Evolutionary conservation across 768 basidiomycete species (phyloP).

Genomic region (Trametes cingulata): DNA sequence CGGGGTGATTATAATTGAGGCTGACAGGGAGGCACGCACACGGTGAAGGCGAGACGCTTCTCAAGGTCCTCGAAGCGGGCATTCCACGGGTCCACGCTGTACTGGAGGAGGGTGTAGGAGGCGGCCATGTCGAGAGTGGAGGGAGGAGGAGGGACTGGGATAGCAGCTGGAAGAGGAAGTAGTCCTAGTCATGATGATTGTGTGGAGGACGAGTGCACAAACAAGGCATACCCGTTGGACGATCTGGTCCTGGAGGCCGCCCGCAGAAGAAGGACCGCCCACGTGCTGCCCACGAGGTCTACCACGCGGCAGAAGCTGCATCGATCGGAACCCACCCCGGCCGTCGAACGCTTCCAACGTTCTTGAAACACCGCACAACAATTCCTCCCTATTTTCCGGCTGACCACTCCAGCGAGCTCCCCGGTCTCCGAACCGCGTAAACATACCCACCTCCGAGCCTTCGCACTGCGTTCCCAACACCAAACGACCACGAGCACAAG

Average conservation of each 20-base stretch:
- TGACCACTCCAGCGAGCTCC: not conserved
- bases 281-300: constrained; percentile 28
- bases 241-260: constrained; percentile 2
- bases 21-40: constrained; percentile 46
- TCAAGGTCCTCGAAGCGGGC: constrained; percentile 65
- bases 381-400: constrained; percentile 5
- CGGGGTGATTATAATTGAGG: not conserved
- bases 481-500: not conserved
- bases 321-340: constrained; percentile 17
- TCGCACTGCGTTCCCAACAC: not conserved
- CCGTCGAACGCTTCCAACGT: not conserved
- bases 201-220: constrained; percentile 9
- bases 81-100: constrained; percentile 61
- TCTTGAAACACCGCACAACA: constrained; percentile 17
- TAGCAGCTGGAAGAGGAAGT: not conserved
- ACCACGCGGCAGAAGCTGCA: constrained; percentile 20
- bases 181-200: constrained; percentile 12
- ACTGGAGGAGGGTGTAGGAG: constrained; percentile 59
- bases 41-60: constrained; percentile 61
- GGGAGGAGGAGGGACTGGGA: constrained; percentile 23
- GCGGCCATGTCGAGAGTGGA: constrained; percentile 34
- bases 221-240: constrained; percentile 20
- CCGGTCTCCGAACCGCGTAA: not conserved
- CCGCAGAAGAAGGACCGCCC: constrained; percentile 12
- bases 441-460: not conserved